Evolutionary conservation across 352 stramenopile species (phyloP).

Genomic region (Pythium oligandrum): DNA sequence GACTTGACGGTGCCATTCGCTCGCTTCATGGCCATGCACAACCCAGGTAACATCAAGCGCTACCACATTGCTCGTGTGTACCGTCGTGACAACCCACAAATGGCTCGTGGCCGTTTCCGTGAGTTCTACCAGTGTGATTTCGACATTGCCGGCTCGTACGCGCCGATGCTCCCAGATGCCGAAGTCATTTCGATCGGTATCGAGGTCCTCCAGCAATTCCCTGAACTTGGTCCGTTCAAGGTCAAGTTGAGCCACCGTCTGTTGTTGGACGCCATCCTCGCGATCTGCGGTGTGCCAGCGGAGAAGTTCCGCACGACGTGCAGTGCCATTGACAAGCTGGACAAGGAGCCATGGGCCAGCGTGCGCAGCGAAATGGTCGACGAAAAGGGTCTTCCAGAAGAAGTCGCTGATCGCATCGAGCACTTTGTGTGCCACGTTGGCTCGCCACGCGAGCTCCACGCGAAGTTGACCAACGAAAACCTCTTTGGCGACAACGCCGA

Average conservation of each 20-base stretch:
- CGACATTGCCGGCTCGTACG: slow-evolving; percentile 95
- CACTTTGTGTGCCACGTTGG: slow-evolving; percentile 91
- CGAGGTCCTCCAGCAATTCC: slow-evolving; percentile 88
- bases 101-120: slow-evolving; percentile 94
- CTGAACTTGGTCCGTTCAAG: slow-evolving; percentile 87
- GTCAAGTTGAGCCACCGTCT: slow-evolving; percentile 98
- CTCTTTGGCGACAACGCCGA: slow-evolving; percentile 90
- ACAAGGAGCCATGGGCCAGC: slow-evolving; percentile 95
- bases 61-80: slow-evolving; percentile 98
- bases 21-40: slow-evolving; percentile 96
- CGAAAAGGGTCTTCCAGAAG: slow-evolving; percentile 92
- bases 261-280: slow-evolving; percentile 96
- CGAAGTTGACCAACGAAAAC: slow-evolving; percentile 59
- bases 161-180: slow-evolving; percentile 95
- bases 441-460: slow-evolving; percentile 82
- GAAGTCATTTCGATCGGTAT: slow-evolving; percentile 95
- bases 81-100: slow-evolving; percentile 93
- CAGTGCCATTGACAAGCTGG: slow-evolving; percentile 98
- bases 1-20: slow-evolving; percentile 99
- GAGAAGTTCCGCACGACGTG: slow-evolving; percentile 98
- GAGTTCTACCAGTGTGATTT: slow-evolving; percentile 99
- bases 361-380: slow-evolving; percentile 94
- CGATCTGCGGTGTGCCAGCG: slow-evolving; percentile 94
- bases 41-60: slow-evolving; percentile 97
- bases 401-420: slow-evolving; percentile 94